Base-by-base conservation (phyloP, 2,329 filamentous ascomycete genomes). In the Biscogniauxia marginata region DNA sequence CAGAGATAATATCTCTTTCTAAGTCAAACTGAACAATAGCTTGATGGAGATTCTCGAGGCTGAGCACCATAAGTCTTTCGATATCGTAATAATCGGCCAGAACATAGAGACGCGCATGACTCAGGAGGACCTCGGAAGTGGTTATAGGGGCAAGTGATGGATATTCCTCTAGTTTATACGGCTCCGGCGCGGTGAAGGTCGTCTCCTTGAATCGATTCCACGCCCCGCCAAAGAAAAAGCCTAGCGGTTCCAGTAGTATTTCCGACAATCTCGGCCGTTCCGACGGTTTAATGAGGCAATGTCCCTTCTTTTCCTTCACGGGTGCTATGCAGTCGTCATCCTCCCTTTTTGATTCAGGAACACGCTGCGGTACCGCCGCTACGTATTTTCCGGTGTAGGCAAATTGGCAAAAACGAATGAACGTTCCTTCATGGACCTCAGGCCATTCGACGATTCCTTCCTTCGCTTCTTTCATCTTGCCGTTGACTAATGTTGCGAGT, bases 301-400 rank as follows among this genome's bases (percentile, higher is more conserved):
- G n/a, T n/a, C n/a, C n/a, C n/a, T n/a, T n/a, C n/a, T n/a, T n/a
- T n/a, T n/a, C n/a, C n/a, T n/a, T n/a, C n/a, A n/a, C 3, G 49
- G 51, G 34, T 51, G 20, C 21, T 47, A 7, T 19, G 9, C 3
- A 47, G 16, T 54, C 30, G 5, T 18, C 21, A 9, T 5, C 20
- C 34, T 45, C 3, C 23, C 20, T n/a, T 18, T 50, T 23, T 4
- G 49, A 3, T 3, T 3, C 53, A 25, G 54, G 52, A 3, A 58
- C 48, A 13, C 54, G 48, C 44, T 39, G 50, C 25, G 61, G 22
- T 54, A 59, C 3, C 71, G 76, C 23, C 7, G 74, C 72, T 9
- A 63, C 70, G 57, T 80, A 81, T 52, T 78, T 71, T 8, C 77
- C 76, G 0, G 75, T 79, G 56, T 81, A 81, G 11, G 77, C 76